Conservation (phyloP, 1,284 basidiomycete genomes). For the Tilletiopsis washingtonensis region DNA sequence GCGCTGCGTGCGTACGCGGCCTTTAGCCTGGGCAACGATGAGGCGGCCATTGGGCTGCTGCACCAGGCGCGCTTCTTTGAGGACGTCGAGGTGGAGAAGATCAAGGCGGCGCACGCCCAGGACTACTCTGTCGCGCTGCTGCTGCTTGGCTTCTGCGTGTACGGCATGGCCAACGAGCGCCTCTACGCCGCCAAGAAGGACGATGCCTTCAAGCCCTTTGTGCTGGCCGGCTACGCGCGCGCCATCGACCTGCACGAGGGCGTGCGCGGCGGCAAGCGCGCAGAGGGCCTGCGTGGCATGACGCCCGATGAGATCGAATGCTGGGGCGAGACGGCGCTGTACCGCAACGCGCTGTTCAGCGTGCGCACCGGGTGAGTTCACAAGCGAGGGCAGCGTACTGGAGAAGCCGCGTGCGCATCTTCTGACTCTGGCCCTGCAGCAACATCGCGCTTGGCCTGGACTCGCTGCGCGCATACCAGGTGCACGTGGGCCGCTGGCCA, state of each 20-base stretch:
- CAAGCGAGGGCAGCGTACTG: background rate
- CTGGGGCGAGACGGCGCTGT: slow-evolving; percentile 43
- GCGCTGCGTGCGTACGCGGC: slow-evolving; percentile 29
- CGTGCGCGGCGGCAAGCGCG: slow-evolving; percentile 32
- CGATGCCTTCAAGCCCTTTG: slow-evolving; percentile 26
- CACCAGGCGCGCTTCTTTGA: slow-evolving; percentile 31
- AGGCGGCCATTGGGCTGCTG: slow-evolving; percentile 32
- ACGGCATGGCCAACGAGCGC: slow-evolving; percentile 43
- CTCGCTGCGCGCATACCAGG: slow-evolving; percentile 42
- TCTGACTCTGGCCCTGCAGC: slow-evolving; percentile 3
- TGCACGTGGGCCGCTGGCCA: slow-evolving; percentile 39
- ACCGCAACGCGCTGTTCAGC: slow-evolving; percentile 39
- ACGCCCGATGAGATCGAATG: slow-evolving; percentile 42
- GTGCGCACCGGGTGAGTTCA: slow-evolving; percentile 15
- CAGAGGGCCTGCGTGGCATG: slow-evolving; percentile 33
- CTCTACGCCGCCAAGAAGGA: slow-evolving; percentile 17
- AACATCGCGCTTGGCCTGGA: slow-evolving; percentile 24
- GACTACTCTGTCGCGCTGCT: slow-evolving; percentile 19
- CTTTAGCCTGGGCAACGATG: slow-evolving; percentile 36
- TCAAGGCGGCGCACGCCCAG: slow-evolving; percentile 13
- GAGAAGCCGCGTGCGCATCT: too few species aligned
- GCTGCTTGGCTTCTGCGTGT: slow-evolving; percentile 34
- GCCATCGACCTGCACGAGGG: slow-evolving; percentile 42
- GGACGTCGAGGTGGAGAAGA: slow-evolving; percentile 16
- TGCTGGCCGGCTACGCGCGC: slow-evolving; percentile 32